These are phyloP conservation scores for Beauveria medogensis DNA, from an alignment of 2,329 filamentous ascomycete species.

Conservation along the genomic window DNA sequence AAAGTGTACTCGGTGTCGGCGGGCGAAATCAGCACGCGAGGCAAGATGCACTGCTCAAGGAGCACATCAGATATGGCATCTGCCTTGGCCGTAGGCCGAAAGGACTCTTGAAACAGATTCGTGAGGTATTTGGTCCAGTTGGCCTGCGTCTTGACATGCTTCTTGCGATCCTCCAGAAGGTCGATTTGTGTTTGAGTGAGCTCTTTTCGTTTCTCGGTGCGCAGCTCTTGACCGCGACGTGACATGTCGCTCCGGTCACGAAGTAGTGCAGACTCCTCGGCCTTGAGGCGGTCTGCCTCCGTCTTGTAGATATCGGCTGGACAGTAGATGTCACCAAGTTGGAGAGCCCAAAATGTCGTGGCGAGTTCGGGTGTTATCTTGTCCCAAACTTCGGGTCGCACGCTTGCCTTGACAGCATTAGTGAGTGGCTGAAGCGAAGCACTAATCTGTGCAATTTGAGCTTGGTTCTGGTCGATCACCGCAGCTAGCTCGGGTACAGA, in stretches of 20 bases:
- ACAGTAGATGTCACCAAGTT: constrained; percentile 71
- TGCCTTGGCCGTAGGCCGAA: constrained; percentile 56
- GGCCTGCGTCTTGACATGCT: constrained; percentile 58
- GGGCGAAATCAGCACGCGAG: constrained; percentile 73
- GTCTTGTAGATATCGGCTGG: constrained; percentile 70
- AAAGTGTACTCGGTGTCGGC: constrained; percentile 86
- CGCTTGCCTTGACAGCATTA: constrained; percentile 52
- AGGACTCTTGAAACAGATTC: constrained; percentile 73
- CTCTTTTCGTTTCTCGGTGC: constrained; percentile 54
- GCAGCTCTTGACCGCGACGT: constrained; percentile 57
- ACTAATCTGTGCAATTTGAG: constrained; percentile 19
- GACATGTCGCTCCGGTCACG: constrained; percentile 68
- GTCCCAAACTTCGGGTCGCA: constrained; percentile 57
- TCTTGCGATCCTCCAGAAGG: constrained; percentile 64
- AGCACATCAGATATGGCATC: constrained; percentile 66
- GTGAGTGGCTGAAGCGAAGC: constrained; percentile 60
- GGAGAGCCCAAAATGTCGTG: constrained; percentile 85
- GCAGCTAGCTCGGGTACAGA: constrained; percentile 20
- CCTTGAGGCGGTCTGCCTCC: constrained; percentile 62
- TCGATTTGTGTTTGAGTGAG: constrained; percentile 61
- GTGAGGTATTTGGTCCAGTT: constrained; percentile 62
- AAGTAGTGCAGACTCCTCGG: constrained; percentile 57
- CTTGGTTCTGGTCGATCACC: constrained; percentile 22
- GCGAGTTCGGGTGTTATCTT: constrained; percentile 75
- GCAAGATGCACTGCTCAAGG: constrained; percentile 87